Base-by-base conservation (phyloP, 192 early-diverging fungal genomes). In the Coemansia sp. region DNA sequence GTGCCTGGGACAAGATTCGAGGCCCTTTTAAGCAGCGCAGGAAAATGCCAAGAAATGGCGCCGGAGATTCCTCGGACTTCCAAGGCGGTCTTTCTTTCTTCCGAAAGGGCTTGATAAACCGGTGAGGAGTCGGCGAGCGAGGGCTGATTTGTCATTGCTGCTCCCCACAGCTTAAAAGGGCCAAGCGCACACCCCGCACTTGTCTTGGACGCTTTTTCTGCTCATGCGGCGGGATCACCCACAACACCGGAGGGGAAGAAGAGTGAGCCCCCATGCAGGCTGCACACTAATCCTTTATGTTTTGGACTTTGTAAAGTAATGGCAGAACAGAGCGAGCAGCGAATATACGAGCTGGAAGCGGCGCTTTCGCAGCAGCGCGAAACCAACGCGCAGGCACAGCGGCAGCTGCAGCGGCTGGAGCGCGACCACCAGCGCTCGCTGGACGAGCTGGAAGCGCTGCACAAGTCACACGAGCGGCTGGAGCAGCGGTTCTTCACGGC, bases 261-360 rank as follows among this genome's bases (percentile, higher is more conserved):
- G 32, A 34, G 32, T 34, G 36, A 38, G n/a, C 2, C 34, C 30
- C 6, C 15, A 17, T 41, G 40, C 40, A 41, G 40, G 3, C 40
- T n/a, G 40, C 40, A 17, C 40, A 41, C 11, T 5, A 41, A 41
- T 41, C 16, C 40, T n/a, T 17, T 6, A 5, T 41, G 16, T 41
- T 41, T 41, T 41, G 14, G 40, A n/a, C 16, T 41, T 41, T 41
- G 0, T 17, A 15, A 41, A 4, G 14, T 51, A 11, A 58, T 58
- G 62, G 14, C 54, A 52, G 53, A 40, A 30, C 26, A 40, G 40
- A 43, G 40, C 34, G 31, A 37, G 34, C 30, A 30, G 39, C 66
- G 66, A 16, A 18, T 76, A 11, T 76, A 76, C 50, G 72, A 76
- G 53, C 72, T 76, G 7, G 72, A 76, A 56, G 15, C 72, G 2